Evolutionary conservation across 768 basidiomycete genomes (phyloP).

Genomic region (Auriscalpium vulgare): DNA sequence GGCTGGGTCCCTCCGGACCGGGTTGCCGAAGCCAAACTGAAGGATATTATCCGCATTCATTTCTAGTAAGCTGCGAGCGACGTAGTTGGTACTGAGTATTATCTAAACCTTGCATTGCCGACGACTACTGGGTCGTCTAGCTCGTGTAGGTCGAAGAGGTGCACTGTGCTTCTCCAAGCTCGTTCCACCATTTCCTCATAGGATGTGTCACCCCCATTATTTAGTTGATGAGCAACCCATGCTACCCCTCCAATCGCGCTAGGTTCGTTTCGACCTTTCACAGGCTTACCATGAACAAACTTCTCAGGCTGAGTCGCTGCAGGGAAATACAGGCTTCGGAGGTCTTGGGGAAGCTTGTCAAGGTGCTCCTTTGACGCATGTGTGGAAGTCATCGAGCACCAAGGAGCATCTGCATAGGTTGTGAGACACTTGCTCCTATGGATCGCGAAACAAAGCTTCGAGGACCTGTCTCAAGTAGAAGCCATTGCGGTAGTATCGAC

Average conservation of each 20-base stretch:
- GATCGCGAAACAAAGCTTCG: neutral
- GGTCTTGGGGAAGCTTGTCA: constrained; percentile 35
- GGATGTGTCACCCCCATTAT: constrained; percentile 31
- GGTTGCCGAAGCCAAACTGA: no score
- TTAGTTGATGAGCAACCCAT: constrained; percentile 52
- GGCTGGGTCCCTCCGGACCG: no score
- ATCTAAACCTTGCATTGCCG: neutral
- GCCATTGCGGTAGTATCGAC: constrained; percentile 45
- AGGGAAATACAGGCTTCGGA: constrained; percentile 46
- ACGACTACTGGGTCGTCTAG: constrained; percentile 1
- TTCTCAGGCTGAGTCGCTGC: constrained; percentile 45
- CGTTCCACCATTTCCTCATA: constrained; percentile 49
- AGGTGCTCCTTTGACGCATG: constrained; percentile 53
- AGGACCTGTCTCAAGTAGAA: constrained; percentile 73
- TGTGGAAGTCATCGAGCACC: constrained; percentile 62
- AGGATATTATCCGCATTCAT: no score
- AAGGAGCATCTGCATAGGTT: constrained; percentile 49
- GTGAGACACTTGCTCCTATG: neutral
- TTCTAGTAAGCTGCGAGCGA: no score
- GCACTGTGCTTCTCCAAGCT: constrained; percentile 57
- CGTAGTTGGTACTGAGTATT: no score
- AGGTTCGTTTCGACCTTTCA: constrained; percentile 79
- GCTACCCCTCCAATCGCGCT: constrained; percentile 58
- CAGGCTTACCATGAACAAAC: constrained; percentile 48
- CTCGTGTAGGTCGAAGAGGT: constrained; percentile 47